Base-by-base conservation (phyloP, 208 protist genomes). In the Angomonas desouzai region DNA sequence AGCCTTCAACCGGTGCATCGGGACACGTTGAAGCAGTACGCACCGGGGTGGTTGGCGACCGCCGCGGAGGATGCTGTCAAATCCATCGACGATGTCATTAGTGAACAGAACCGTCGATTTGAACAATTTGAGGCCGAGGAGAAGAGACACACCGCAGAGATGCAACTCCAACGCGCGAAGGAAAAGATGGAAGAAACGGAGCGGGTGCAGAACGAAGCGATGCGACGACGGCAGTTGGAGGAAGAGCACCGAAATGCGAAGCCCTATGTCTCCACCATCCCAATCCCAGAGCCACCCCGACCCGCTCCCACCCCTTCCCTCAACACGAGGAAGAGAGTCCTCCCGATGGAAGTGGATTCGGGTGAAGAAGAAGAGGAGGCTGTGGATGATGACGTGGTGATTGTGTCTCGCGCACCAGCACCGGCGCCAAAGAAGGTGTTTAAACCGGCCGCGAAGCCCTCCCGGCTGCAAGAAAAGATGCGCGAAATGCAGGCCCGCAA, bases 61-160 rank as follows among this genome's bases (percentile, higher is more conserved):
- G 70, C 70, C 29, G 56, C 70, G 30, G 55, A 38, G 7, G 64
- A 58, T 10, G 82, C 76, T 34, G 62, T 20, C 20, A 68, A 55
- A 49, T 72, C 60, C 23, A 68, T 86, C 32, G 70, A 77, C 18
- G 74, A 74, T 29, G 76, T 57, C 59, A 51, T 86, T 28, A 74
- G 59, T 7, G 71, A 82, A 36, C 77, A 89, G 66, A 77, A 81
- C 45, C 75, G 70, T 23, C 67, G 74, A 28, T 78, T 89, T 51
- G 64, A 71, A 16, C 72, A 83, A 70, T 89, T 79, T 36, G 85
- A 87, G 61, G 63, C 73, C 48, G 74, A 89, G 49, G 82, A 92
- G 56, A 70, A 77, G 22, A 55, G 53, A 13, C 10, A 70, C 16
- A 13, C 56, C 22, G 55, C 40, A 27, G 69, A 77, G 38, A 3